Base-by-base conservation (phyloP, 306 rosid genomes). In the Quercus mongolica region DNA sequence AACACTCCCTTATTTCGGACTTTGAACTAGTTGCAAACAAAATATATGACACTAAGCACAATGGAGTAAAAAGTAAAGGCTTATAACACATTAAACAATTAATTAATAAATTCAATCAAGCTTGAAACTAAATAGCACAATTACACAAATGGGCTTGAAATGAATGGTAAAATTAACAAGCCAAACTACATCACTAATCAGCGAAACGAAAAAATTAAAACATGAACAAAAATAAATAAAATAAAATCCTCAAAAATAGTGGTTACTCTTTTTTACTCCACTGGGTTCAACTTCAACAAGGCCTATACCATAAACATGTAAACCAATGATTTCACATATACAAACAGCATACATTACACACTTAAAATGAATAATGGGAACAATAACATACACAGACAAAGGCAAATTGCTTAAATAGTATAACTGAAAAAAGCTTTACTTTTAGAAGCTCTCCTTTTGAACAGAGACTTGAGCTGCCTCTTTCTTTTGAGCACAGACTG, bases 361-460 rank as follows among this genome's bases (percentile, higher is more conserved):
- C 25, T 19, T 18, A 35, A 35, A 18, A 19, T 25, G 52, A 18
- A 56, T 19, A 26, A 3, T 28, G 21, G 38, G 38, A 6, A 21
- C 7, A 69, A 17, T 14, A 38, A 33, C 13, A 12, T 76, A 79
- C 30, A 59, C 13, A 19, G 14, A 19, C 18, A 55, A 5, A 26
- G 1, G 25, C 4, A 35, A 69, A 18, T 1, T 21, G 23, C 19
- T 3, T 2, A 35, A 35, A 35, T 19, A 28, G 54, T 23, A 17
- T n/a, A 33, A 26, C 17, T 31, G 35, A 59, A 85, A 75, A 35
- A 67, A 1, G 44, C 44, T 85, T 85, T 85, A 95, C 99, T 89
- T 84, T 92, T 91, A 28, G 96, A 87, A 83, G 90, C 79, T 91
- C 74, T 95, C 90, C 88, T 90, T 82, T 95, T 93, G 90, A 95